Percentiles rank a stretch among this genome's conserved stretches.
Conservation (phyloP, 192 early-diverging fungal genomes). For the Coemansia sp. region DNA sequence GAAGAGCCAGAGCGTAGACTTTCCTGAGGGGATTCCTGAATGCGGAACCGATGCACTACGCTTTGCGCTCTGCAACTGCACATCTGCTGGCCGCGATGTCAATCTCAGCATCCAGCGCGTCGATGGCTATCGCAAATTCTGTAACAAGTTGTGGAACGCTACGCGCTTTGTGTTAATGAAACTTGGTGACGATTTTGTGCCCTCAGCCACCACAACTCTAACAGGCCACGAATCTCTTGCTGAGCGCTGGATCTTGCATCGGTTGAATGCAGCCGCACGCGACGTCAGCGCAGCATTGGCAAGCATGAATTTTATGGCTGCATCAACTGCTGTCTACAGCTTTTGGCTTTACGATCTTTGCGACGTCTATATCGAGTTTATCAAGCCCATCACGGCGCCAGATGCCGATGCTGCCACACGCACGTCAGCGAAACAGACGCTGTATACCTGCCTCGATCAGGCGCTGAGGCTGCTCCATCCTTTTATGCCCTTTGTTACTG, state of each 20-base stretch:
- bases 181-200: slow-evolving; percentile 85
- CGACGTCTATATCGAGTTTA: slow-evolving; percentile 93
- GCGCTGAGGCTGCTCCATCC: slow-evolving; percentile 93
- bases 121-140: slow-evolving; percentile 99
- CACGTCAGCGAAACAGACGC: slow-evolving; percentile 73
- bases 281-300: slow-evolving; percentile 75
- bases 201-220: slow-evolving; percentile 52
- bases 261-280: slow-evolving; percentile 77
- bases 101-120: slow-evolving; percentile 93
- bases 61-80: slow-evolving; percentile 78
- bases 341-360: slow-evolving; percentile 98
- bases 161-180: slow-evolving; percentile 94
- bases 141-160: slow-evolving; percentile 99
- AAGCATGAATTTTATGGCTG: slow-evolving; percentile 89
- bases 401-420: slow-evolving; percentile 58
- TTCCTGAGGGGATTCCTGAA: slow-evolving; percentile 95
- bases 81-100: slow-evolving; percentile 78
- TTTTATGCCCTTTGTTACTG: slow-evolving; percentile 98
- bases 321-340: slow-evolving; percentile 80
- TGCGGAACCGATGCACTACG: slow-evolving; percentile 96
- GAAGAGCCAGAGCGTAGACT: slow-evolving; percentile 81
- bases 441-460: slow-evolving; percentile 93
- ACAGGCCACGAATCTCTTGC: slow-evolving; percentile 85
- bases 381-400: slow-evolving; percentile 82
- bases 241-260: slow-evolving; percentile 91